A percentile compares a stretch with the other conserved stretches of the same genome.
phyloP scores from a whole-genome alignment of 2,329 filamentous ascomycete species.

The Alternaria alternata region DNA sequence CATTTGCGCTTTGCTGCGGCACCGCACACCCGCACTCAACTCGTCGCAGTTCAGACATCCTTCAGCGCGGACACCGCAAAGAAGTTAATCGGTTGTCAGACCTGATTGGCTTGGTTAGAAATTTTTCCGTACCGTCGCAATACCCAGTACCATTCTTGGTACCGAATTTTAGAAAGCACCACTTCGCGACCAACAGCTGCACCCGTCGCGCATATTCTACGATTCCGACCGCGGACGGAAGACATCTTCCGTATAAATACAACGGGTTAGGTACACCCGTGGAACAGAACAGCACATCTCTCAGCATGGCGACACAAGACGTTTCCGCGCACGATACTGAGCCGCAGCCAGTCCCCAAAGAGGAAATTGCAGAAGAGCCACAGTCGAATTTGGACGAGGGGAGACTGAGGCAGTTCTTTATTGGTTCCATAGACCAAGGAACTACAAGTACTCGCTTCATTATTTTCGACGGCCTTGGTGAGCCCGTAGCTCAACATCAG shows the following conservation, averaged over 20 bases:
- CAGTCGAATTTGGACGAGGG: slow-evolving; percentile 42
- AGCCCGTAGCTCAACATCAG: slow-evolving; percentile 83
- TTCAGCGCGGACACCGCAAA: slow-evolving; percentile 6
- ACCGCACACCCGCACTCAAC: slow-evolving; percentile 11
- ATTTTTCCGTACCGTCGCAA: slow-evolving; percentile 12
- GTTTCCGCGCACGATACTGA: slow-evolving; percentile 35
- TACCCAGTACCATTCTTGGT: slow-evolving; percentile 4
- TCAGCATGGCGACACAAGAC: slow-evolving; percentile 40
- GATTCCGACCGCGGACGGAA: slow-evolving; percentile 24
- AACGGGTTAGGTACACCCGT: slow-evolving; percentile 1
- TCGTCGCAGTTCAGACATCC: slow-evolving; percentile 4
- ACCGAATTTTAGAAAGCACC: neutral
- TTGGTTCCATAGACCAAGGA: slow-evolving; percentile 89
- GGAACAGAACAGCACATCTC: neutral
- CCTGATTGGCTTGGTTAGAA: slow-evolving; percentile 10
- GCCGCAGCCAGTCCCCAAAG: slow-evolving; percentile 46
- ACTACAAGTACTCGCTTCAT: slow-evolving; percentile 90
- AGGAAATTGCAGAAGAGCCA: slow-evolving; percentile 31
- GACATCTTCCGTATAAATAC: slow-evolving; percentile 20
- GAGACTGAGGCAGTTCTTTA: slow-evolving; percentile 67
- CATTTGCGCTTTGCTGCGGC: slow-evolving; percentile 10
- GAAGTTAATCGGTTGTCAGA: neutral
- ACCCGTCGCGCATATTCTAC: slow-evolving; percentile 21
- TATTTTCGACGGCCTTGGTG: slow-evolving; percentile 83
- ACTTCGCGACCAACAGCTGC: slow-evolving; percentile 16